Base-by-base conservation (phyloP, 2,329 filamentous ascomycete species). In the Dactylellina parvicollis region DNA sequence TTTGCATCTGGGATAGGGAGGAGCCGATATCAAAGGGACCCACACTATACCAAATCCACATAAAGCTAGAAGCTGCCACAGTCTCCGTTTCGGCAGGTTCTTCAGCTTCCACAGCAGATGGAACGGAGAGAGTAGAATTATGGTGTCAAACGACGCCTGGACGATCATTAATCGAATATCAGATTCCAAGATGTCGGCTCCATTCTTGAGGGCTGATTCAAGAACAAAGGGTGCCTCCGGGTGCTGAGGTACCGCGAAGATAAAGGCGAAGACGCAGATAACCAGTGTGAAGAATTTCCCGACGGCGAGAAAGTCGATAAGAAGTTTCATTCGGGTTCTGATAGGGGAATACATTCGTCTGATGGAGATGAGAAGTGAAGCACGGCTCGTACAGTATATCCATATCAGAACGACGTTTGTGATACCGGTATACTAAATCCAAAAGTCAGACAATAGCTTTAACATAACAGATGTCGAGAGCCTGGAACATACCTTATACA, bases 311-410 rank as follows among this genome's bases (percentile, higher is more conserved):
- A 74, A 36, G 14, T 67, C 70, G 40, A 62, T 74, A n/a, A 74
- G 38, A 8, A 62, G 28, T 38, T 74, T 67, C n/a, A 74, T 30
- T 20, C 57, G 55, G 4, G 70, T 74, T 38, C 38, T 38, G 10
- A 74, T 64, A 8, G 70, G 70, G 10, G 70, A 74, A 30, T 74
- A 74, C 55, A 74, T 61, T 1, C 70, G 61, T 14, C 70, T 47
- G 20, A 74, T 49, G 32, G 70, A 67, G 28, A 74, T 46, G 26
- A 74, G 61, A 22, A 74, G 62, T 4, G 70, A 74, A 12, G 62
- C 70, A 9, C 70, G 49, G 32, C 61, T 74, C n/a, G 62, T 64
- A 18, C 61, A 67, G 26, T 67, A 74, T 28, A 69, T 47, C 61
- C 61, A 74, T 8, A 74, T 65, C 8, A 73, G 22, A 24, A 65